Evolutionary conservation across 805 yeast genomes (phyloP).

Genomic region (Ogataea nakhonphanomensis): DNA sequence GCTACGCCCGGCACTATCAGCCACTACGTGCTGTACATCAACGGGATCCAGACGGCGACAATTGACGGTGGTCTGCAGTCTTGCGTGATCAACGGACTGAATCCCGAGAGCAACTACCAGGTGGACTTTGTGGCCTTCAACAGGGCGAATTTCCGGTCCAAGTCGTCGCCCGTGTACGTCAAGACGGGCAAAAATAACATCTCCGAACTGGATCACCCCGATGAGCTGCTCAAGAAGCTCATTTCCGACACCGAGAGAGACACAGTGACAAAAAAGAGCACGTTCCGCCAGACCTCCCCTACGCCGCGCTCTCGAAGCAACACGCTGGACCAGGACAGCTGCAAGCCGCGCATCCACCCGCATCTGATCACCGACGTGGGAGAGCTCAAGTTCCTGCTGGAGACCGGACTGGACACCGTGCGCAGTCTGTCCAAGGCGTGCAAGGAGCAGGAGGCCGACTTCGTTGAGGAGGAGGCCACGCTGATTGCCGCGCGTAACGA

Average conservation of each 20-base stretch:
- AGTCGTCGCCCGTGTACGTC: constrained; percentile 39
- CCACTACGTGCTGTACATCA: constrained; percentile 37
- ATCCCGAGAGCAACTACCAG: constrained; percentile 38
- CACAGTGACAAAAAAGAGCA: constrained; percentile 27
- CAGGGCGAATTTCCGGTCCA: constrained; percentile 37
- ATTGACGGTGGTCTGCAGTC: constrained; percentile 36
- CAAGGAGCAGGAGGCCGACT: constrained; percentile 33
- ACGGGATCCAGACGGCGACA: constrained; percentile 36
- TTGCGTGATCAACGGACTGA: constrained; percentile 33
- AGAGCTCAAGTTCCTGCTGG: constrained; percentile 40
- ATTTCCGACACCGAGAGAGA: constrained; percentile 34
- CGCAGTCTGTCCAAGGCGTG: constrained; percentile 34
- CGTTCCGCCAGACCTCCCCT: constrained; percentile 27
- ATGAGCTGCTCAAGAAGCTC: constrained; percentile 33
- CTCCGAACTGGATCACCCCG: constrained; percentile 37
- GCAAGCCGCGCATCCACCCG: constrained; percentile 20
- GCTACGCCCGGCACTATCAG: constrained; percentile 28
- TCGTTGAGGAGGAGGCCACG: constrained; percentile 36
- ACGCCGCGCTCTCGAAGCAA: constrained; percentile 32
- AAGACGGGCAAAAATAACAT: constrained; percentile 33
- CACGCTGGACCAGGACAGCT: constrained; percentile 28
- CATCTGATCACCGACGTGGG: constrained; percentile 38
- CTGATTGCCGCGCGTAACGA: constrained; percentile 35
- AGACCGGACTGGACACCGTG: constrained; percentile 40
- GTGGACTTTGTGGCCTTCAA: constrained; percentile 43